phyloP scores from a whole-genome alignment of 2,329 filamentous ascomycete species.

The Ophiocordyceps camponoti-rufipedis region DNA sequence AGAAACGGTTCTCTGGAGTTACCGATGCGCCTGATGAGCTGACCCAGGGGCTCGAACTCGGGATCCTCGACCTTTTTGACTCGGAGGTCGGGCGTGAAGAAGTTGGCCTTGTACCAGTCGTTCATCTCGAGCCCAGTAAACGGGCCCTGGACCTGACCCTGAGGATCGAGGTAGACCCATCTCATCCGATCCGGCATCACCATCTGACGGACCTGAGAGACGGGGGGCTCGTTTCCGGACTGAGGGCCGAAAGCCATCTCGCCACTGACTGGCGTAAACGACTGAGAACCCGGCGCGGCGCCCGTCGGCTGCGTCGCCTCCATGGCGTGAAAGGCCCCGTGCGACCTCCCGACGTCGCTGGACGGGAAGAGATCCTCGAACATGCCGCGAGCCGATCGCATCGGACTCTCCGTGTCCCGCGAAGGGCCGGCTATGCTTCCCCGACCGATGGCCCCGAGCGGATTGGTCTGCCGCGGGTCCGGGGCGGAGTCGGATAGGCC shows the following conservation, averaged over 20 bases:
- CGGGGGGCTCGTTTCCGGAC: constrained; percentile 28
- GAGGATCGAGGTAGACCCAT: constrained; percentile 95
- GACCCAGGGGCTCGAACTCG: constrained; percentile 88
- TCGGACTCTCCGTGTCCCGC: constrained; percentile 41
- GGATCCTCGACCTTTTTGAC: constrained; percentile 89
- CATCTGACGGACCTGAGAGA: constrained; percentile 69
- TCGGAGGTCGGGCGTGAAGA: constrained; percentile 85
- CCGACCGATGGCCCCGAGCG: constrained; percentile 50
- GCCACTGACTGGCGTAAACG: constrained; percentile 17
- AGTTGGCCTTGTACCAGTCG: constrained; percentile 98
- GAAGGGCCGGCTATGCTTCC: constrained; percentile 33
- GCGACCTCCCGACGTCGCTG: constrained; percentile 13
- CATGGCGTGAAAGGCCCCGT: constrained; percentile 17
- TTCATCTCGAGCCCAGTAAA: constrained; percentile 98
- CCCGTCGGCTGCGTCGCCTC: constrained; percentile 17
- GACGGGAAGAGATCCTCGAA: constrained; percentile 37
- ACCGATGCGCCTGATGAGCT: constrained; percentile 86
- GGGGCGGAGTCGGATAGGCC: constrained; percentile 35
- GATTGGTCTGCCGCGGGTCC: constrained; percentile 41
- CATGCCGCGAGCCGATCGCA: constrained; percentile 32
- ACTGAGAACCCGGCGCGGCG: constrained; percentile 14
- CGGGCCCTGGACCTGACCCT: constrained; percentile 79
- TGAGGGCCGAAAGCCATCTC: constrained; percentile 17
- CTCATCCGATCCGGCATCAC: constrained; percentile 98
- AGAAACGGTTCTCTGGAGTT: constrained; percentile 96